Conservation (phyloP, 441 rosid species). For the Croton setiger region DNA sequence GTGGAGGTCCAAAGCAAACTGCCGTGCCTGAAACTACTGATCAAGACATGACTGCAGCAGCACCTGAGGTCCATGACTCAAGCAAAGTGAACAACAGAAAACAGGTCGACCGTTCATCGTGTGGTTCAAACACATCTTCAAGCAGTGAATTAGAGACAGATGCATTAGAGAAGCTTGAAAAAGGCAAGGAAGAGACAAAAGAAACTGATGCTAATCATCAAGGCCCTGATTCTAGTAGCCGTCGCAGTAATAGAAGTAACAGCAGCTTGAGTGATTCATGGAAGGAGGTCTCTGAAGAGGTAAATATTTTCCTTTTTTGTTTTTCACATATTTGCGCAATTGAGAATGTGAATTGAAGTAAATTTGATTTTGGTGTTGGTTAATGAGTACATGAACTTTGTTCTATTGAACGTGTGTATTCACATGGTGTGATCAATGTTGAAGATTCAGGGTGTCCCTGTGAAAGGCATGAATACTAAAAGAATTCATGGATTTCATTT, state of each 20-base stretch:
- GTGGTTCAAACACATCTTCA: slow-evolving; percentile 91
- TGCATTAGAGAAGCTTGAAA: slow-evolving; percentile 56
- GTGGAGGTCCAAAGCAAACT: slow-evolving; percentile 43
- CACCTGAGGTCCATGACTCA: slow-evolving; percentile 42
- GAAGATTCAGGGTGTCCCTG: neutral
- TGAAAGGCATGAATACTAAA: no score
- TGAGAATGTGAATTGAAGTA: neutral
- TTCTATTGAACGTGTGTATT: neutral
- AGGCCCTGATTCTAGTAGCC: slow-evolving; percentile 43
- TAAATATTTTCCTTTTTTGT: slow-evolving; percentile 16
- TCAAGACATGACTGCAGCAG: slow-evolving; percentile 37
- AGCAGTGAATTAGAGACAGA: slow-evolving; percentile 86
- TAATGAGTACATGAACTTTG: neutral
- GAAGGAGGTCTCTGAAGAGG: slow-evolving; percentile 96
- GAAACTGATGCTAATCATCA: slow-evolving; percentile 48
- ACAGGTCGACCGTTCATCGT: slow-evolving; percentile 78
- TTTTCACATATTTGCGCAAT: neutral
- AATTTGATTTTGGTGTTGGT: neutral
- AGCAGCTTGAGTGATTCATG: slow-evolving; percentile 58
- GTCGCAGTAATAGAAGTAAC: slow-evolving; percentile 51
- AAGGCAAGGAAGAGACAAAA: slow-evolving; percentile 48
- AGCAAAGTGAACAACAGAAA: slow-evolving; percentile 54
- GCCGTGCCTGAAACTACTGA: slow-evolving; percentile 34
- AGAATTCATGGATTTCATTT: no score
- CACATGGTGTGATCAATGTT: neutral